phyloP scores from a whole-genome alignment of 2,329 filamentous ascomycete species.

The Gnomoniopsis sp. region DNA sequence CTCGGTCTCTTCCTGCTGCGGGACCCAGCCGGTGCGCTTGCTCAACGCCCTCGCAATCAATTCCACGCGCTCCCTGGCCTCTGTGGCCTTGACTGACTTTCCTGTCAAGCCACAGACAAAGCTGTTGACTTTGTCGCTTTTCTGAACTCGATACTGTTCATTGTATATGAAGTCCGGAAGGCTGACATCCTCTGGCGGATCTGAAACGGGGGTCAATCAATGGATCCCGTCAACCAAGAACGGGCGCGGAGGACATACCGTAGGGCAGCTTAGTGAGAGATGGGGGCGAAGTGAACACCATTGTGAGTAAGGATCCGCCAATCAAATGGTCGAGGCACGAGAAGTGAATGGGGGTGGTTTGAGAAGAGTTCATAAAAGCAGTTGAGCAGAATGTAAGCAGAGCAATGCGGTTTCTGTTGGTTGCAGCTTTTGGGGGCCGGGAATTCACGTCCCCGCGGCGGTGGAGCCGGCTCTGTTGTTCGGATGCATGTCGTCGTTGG shows the following conservation, averaged over 20 bases:
- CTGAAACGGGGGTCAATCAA: background rate
- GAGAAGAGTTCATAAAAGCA: background rate
- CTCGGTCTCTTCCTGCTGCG: constrained; percentile 61
- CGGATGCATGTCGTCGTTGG: background rate
- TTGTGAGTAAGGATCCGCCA: background rate
- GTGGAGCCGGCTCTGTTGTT: background rate
- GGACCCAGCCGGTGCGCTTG: constrained; percentile 66
- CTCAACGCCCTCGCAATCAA: constrained; percentile 46
- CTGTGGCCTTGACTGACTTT: constrained; percentile 16
- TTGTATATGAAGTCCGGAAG: background rate
- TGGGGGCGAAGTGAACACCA: background rate
- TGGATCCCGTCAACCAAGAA: background rate
- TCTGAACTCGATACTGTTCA: background rate
- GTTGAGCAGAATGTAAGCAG: background rate
- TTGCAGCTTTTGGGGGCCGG: background rate
- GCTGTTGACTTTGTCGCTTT: constrained; percentile 11
- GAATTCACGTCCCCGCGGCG: background rate
- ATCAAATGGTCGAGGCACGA: background rate
- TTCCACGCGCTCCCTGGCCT: constrained; percentile 17
- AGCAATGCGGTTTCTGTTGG: background rate
- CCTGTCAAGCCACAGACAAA: constrained; percentile 26
- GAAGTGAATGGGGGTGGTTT: background rate
- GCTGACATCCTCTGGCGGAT: background rate
- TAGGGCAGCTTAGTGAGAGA: background rate
- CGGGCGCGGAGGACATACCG: background rate